Base-by-base conservation (phyloP, 2,329 filamentous ascomycete genomes). In the Aspergillus sp. region DNA sequence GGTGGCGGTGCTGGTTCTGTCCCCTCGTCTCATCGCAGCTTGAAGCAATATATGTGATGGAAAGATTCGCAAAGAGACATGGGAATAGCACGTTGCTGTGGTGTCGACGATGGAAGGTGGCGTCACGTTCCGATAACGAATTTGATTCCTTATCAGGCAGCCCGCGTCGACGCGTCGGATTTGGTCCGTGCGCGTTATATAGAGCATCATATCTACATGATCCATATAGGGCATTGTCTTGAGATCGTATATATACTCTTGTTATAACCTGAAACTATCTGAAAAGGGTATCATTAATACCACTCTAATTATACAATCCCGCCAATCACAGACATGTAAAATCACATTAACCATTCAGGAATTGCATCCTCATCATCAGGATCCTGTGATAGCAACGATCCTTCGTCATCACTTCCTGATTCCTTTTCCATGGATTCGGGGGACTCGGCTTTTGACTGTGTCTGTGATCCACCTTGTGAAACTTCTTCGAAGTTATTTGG, bases 301-400 rank as follows among this genome's bases (percentile, higher is more conserved):
- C 19, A 19, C 4, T 19, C 19, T 19, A 19, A 19, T 4, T 19
- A 19, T 19, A 19, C 19, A 19, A 4, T 19, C 19, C 4, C 4
- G 2, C 19, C 19, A 19, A 19, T 19, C 19, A 19, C 4, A 19
- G 19, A 19, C 19, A 19, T 19, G 19, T 4, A 19, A 19, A 19
- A 19, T 19, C 55, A 69, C 50, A 75, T 61, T 38, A 84, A 59
- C 81, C 81, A 84, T 35, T 83, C 79, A 3, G 81, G 81, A 49
- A 83, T 79, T 2, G 79, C 79, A 57, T 83, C 80, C 39, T 82
- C 78, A 52, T 84, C 81, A 29, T 83, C 81, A 0, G 81, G 80
- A 53, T 84, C 81, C 52, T 83, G 76, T 1, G 79, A 78, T 6
- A 79, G 62, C 37, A 82, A 57, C 5, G 77, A 81, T 0, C 70